Percentiles rank a stretch among this genome's conserved stretches.
phyloP scores from a whole-genome alignment of 768 basidiomycete genomes.

The Rhizopogon salebrosus region DNA sequence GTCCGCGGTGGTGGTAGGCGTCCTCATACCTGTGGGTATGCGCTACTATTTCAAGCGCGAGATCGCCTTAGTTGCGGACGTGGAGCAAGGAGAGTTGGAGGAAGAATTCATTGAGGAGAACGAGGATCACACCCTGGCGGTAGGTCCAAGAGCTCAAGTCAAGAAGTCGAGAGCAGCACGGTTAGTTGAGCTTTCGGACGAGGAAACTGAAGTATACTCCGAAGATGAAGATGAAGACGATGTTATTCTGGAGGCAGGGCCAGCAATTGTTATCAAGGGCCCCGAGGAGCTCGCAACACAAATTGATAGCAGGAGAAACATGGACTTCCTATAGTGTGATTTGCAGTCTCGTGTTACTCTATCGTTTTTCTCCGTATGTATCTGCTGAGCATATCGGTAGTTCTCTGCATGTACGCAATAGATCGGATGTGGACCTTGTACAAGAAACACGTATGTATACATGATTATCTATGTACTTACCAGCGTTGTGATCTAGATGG shows the following conservation, averaged over 20 bases:
- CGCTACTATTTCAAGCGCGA: constrained; percentile 77
- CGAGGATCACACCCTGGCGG: constrained; percentile 49
- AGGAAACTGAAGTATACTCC: constrained; percentile 33
- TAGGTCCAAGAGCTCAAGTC: constrained; percentile 44
- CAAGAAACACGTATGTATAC: neutral
- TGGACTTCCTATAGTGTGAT: neutral
- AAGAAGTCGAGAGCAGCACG: constrained; percentile 35
- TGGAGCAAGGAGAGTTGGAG: constrained; percentile 28
- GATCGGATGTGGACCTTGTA: neutral
- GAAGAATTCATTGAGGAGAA: constrained; percentile 30
- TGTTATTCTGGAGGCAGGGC: constrained; percentile 71
- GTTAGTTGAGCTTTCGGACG: constrained; percentile 27
- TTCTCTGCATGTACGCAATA: constrained; percentile 1
- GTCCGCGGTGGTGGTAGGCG: constrained; percentile 81
- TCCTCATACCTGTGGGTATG: constrained; percentile 89
- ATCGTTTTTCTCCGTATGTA: neutral
- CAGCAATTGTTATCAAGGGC: constrained; percentile 45
- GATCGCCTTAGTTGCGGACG: constrained; percentile 35
- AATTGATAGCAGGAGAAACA: neutral
- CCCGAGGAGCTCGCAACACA: constrained; percentile 10
- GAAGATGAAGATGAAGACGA: constrained; percentile 56
- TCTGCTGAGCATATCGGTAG: neutral
- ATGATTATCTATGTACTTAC: neutral
- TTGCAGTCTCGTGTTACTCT: neutral
- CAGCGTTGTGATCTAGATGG: too few species aligned